phyloP scores from a whole-genome alignment of 139 green algal species.

The Astrephomene gubernaculifera region DNA sequence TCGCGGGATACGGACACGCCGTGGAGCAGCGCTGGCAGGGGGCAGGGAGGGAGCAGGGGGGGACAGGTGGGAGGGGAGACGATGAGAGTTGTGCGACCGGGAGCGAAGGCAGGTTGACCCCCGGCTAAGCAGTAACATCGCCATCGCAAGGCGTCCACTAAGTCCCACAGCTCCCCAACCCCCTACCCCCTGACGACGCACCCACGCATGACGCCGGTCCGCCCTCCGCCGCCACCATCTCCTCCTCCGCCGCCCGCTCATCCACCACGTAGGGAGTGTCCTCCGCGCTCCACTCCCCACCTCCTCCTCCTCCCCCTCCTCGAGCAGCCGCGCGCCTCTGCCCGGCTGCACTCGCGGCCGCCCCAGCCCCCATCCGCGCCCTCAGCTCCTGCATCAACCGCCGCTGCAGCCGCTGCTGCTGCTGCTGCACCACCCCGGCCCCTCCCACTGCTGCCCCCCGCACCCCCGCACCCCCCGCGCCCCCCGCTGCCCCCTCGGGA shows the following conservation, averaged over 20 bases:
- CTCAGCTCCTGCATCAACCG: background rate
- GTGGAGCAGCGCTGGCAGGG: constrained; percentile 14
- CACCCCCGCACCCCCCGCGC: no score
- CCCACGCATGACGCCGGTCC: background rate
- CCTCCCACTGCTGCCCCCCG: background rate
- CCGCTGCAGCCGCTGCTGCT: background rate
- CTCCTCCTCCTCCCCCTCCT: background rate
- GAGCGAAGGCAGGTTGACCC: no score
- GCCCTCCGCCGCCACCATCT: background rate
- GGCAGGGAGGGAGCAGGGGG: background rate
- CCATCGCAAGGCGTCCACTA: no score
- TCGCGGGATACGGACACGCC: constrained; percentile 29
- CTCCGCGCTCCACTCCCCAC: background rate
- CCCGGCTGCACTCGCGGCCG: background rate
- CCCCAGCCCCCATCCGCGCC: background rate
- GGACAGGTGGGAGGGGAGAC: background rate
- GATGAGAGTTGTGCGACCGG: no score
- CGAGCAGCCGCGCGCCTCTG: background rate
- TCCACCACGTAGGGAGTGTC: constrained; percentile 16
- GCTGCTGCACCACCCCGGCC: background rate
- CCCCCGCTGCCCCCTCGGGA: no score
- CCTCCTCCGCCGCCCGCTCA: background rate
- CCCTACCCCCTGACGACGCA: background rate
- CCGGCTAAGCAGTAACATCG: no score
- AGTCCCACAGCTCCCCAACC: no score